phyloP scores from a whole-genome alignment of 2,329 filamentous ascomycete species.

The Lachnellula willkommii region DNA sequence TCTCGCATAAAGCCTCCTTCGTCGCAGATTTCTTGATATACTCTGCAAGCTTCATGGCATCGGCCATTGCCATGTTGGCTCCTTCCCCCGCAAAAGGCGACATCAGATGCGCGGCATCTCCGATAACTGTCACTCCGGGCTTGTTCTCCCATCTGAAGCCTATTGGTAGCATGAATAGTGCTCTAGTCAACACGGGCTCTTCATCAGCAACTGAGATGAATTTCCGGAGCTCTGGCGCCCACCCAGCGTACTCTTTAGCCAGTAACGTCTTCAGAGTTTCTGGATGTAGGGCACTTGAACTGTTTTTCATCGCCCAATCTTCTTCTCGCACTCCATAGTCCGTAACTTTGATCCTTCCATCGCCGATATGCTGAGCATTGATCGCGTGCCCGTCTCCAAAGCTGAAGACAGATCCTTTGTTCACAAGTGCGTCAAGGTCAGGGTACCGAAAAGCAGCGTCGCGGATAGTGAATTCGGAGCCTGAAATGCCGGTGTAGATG shows the following conservation, averaged over 20 bases:
- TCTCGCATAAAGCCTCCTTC: neutral
- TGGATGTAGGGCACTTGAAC: neutral
- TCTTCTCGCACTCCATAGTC: neutral
- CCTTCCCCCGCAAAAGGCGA: conserved; percentile 42
- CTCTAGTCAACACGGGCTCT: conserved; percentile 18
- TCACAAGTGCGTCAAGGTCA: conserved; percentile 21
- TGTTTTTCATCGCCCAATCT: neutral
- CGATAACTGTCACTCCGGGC: conserved; percentile 52
- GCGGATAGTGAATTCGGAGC: conserved; percentile 28
- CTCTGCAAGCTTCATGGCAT: conserved; percentile 38
- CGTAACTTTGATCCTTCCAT: conserved; percentile 10
- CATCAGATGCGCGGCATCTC: conserved; percentile 54
- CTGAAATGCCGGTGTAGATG: conserved; percentile 35
- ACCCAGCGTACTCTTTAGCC: conserved; percentile 24
- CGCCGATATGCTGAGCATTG: conserved; percentile 25
- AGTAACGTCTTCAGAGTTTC: conserved; percentile 19
- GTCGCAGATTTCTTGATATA: conserved; percentile 26
- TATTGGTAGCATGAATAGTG: conserved; percentile 17
- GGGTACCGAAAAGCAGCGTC: conserved; percentile 24
- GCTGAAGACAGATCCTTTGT: conserved; percentile 26
- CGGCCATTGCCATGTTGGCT: conserved; percentile 33
- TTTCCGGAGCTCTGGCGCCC: conserved; percentile 25
- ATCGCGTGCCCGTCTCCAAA: conserved; percentile 26
- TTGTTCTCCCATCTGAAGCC: conserved; percentile 48
- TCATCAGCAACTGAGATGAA: conserved; percentile 24